phyloP scores from a whole-genome alignment of 768 basidiomycete species.

The Lentinula aciculospora region DNA sequence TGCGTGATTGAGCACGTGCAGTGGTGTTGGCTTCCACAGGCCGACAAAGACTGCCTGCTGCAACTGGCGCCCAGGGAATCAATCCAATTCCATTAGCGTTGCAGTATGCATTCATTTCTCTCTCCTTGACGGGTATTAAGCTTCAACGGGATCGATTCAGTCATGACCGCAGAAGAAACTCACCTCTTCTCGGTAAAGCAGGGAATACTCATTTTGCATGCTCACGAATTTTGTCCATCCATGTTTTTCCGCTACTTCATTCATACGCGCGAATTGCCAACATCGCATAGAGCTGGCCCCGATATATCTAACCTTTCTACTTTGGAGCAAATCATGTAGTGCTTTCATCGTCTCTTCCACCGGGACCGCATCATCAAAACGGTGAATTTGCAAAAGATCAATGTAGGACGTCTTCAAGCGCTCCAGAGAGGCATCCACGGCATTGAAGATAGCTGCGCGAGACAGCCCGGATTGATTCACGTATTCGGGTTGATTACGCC shows the following conservation, averaged over 20 bases:
- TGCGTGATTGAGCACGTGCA: background rate
- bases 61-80: conserved; percentile 40
- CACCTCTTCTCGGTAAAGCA: conserved; percentile 42
- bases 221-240: conserved; percentile 43
- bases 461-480: conserved; percentile 18
- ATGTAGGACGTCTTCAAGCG: conserved; percentile 18
- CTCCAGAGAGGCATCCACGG: conserved; percentile 7
- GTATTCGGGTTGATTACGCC: conserved; percentile 9
- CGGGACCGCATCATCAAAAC: conserved; percentile 23
- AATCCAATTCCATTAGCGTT: conserved; percentile 22
- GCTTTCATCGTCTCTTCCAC: conserved; percentile 35
- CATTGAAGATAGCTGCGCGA: conserved; percentile 17
- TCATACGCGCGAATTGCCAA: conserved; percentile 33
- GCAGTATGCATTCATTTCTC: conserved; percentile 27
- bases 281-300: conserved; percentile 27
- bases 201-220: conserved; percentile 43
- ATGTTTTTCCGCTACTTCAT: conserved; percentile 28
- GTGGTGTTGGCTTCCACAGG: background rate
- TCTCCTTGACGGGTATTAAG: conserved; percentile 16
- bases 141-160: too few species aligned
- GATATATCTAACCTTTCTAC: conserved; percentile 30
- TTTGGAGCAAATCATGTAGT: conserved; percentile 31
- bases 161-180: background rate
- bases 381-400: conserved; percentile 30
- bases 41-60: background rate